Evolutionary conservation across 2,329 filamentous ascomycete genomes (phyloP).

Genomic region (Hawksworthiomyces lignivorus): DNA sequence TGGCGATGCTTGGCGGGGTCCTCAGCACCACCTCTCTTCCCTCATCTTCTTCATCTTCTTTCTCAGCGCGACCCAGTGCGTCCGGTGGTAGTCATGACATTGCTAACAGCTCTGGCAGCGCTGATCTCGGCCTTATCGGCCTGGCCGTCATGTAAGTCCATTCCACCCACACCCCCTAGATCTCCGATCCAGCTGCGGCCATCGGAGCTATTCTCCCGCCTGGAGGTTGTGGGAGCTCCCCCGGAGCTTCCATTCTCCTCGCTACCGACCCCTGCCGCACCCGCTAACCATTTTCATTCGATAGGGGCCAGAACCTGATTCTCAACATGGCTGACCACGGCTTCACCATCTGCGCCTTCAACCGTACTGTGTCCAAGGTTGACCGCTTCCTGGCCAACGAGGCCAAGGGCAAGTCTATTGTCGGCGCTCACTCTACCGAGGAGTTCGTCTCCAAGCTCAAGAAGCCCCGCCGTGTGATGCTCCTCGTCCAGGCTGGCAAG

Average conservation of each 20-base stretch:
- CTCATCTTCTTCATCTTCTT: slow-evolving; percentile 12
- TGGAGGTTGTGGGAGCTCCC: not conserved
- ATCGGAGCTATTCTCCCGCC: no score
- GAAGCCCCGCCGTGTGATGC: slow-evolving; percentile 93
- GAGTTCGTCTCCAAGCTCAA: slow-evolving; percentile 97
- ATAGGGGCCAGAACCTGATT: slow-evolving; percentile 75
- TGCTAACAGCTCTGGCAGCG: slow-evolving; percentile 57
- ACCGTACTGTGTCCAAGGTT: slow-evolving; percentile 98
- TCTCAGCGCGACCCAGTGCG: slow-evolving; percentile 6
- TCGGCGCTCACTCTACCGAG: slow-evolving; percentile 87
- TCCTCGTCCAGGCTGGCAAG: slow-evolving; percentile 97
- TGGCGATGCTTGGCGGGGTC: slow-evolving; percentile 63
- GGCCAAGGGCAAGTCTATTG: slow-evolving; percentile 90
- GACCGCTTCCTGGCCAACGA: slow-evolving; percentile 87
- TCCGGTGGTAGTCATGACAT: slow-evolving; percentile 23
- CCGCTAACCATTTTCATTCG: slow-evolving; percentile 3
- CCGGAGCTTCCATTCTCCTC: not conserved
- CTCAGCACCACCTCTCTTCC: slow-evolving; percentile 28
- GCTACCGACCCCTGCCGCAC: no score
- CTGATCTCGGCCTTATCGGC: slow-evolving; percentile 88
- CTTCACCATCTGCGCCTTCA: slow-evolving; percentile 97
- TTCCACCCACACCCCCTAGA: not conserved
- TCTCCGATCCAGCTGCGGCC: not conserved
- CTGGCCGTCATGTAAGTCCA: slow-evolving; percentile 73
- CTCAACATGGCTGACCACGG: slow-evolving; percentile 84